Base-by-base conservation (phyloP, 2,329 filamentous ascomycete species). In the Aspergillus oerlinghausenensis region DNA sequence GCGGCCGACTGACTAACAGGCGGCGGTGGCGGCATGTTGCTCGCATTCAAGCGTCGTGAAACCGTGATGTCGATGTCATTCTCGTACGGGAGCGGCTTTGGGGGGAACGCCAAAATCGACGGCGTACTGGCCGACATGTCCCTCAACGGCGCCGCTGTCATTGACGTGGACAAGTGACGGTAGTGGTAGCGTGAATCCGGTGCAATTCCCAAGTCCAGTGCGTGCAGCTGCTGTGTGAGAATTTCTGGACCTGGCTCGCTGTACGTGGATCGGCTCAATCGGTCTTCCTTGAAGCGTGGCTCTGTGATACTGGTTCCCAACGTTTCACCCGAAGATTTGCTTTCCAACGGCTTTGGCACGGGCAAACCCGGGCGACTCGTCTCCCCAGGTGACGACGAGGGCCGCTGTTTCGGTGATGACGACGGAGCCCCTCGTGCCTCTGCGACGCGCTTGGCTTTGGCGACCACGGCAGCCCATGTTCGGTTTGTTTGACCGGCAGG, bases 381-480 rank as follows among this genome's bases (percentile, higher is more conserved):
- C 23, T 60, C 57, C 4, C 59, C 50, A 23, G 62, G 56, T 29
- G 63, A 59, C 26, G 67, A 63, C 1, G 65, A 62, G 4, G 64
- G 60, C 40, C 63, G 29, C 11, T 32, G 29, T 14, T 14, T 66
- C 17, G 59, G 14, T 14, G 55, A 47, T 10, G 53, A 38, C 14
- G 14, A 38, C 17, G 14, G 14, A 38, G 32, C 14, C 3, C 14
- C 14, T 38, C 32, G 14, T 5, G 57, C 58, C 32, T 48, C n/a
- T 62, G 62, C 26, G 62, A 58, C n/a, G 57, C 64, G 23, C 57
- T 65, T 47, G 9, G 43, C n/a, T 10, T 59, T 64, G 7, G 69
- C 65, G 9, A 68, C 67, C 17, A 76, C 61, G 48, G 62, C 68
- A 1, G 72, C 72, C 63, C 73, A 76, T 0, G 70, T 73, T 14